These are phyloP conservation scores for Vicia villosa DNA, from an alignment of 306 rosid genomes.

Conservation along the genomic window DNA sequence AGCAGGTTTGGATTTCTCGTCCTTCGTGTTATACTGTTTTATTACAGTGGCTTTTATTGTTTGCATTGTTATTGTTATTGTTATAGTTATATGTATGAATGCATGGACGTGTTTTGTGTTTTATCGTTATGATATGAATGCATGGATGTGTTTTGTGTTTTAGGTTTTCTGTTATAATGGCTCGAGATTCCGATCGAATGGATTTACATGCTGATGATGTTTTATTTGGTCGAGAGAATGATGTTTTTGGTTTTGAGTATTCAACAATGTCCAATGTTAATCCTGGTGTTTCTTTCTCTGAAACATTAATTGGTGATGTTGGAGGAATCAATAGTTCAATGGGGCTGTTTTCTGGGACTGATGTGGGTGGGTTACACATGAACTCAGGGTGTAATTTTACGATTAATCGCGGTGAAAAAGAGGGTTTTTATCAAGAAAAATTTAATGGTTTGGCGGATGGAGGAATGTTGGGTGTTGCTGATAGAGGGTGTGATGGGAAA, in stretches of 20 bases:
- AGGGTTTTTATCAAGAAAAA: constrained; percentile 33
- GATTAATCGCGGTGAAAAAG: constrained; percentile 26
- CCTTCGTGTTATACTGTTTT: too few species aligned
- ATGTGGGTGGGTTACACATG: constrained; percentile 18
- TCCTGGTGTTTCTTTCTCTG: constrained; percentile 10
- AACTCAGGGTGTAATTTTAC: constrained; percentile 8
- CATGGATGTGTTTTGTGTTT: constrained; percentile 12
- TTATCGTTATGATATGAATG: background rate
- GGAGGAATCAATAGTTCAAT: constrained; percentile 13
- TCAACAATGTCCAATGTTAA: constrained; percentile 30
- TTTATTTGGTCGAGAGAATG: constrained; percentile 45
- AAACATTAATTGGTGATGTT: constrained; percentile 37
- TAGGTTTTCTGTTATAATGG: constrained; percentile 46
- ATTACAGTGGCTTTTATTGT: too few species aligned
- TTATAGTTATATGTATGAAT: too few species aligned
- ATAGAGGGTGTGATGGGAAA: constrained; percentile 31
- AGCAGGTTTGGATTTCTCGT: too few species aligned
- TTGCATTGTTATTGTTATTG: too few species aligned
- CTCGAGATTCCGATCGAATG: constrained; percentile 37
- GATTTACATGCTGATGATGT: constrained; percentile 56
- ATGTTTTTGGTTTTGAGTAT: constrained; percentile 31
- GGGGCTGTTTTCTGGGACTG: constrained; percentile 6
- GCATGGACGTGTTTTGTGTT: too few species aligned
- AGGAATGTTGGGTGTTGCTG: constrained; percentile 15
- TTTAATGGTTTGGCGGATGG: constrained; percentile 32